These are phyloP conservation scores for Scheffersomyces amazonensis DNA, from an alignment of 805 yeast genomes.

Conservation along the genomic window DNA sequence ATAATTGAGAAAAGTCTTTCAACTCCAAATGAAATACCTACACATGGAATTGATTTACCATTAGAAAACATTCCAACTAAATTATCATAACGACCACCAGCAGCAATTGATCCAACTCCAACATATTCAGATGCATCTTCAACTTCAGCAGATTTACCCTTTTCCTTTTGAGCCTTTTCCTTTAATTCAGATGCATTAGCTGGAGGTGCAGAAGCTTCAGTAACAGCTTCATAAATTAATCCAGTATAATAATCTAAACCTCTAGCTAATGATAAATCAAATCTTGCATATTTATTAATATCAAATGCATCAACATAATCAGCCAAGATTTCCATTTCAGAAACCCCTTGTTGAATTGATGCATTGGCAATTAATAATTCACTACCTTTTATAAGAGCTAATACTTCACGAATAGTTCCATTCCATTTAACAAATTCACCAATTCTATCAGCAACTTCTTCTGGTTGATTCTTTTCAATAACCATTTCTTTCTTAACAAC, in stretches of 20 bases:
- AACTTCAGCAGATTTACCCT: constrained; percentile 41
- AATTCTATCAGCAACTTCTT: constrained; percentile 87
- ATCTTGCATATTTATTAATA: constrained; percentile 65
- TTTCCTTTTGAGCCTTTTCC: constrained; percentile 36
- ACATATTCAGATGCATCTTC: constrained; percentile 96
- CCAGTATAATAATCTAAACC: constrained; percentile 98
- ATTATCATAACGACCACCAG: constrained; percentile 97
- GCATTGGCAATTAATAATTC: constrained; percentile 60
- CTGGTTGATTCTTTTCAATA: constrained; percentile 86
- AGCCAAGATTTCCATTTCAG: constrained; percentile 73
- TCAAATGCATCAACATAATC: constrained; percentile 81
- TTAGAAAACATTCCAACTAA: constrained; percentile 95
- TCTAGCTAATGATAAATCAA: constrained; percentile 93
- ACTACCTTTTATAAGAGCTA: constrained; percentile 54
- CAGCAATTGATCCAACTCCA: constrained; percentile 98
- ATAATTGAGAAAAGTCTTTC: constrained; percentile 91
- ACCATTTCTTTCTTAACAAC: constrained; percentile 90
- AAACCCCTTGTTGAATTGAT: constrained; percentile 75
- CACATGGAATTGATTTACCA: constrained; percentile 93
- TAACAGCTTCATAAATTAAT: constrained; percentile 93
- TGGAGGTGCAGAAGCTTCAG: constrained; percentile 96
- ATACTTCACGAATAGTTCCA: constrained; percentile 68
- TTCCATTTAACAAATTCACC: constrained; percentile 86
- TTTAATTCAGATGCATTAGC: constrained; percentile 67
- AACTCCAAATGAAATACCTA: constrained; percentile 95